Conservation (phyloP, 495 filamentous ascomycete species). For the Massariosphaeria phaeospora region DNA sequence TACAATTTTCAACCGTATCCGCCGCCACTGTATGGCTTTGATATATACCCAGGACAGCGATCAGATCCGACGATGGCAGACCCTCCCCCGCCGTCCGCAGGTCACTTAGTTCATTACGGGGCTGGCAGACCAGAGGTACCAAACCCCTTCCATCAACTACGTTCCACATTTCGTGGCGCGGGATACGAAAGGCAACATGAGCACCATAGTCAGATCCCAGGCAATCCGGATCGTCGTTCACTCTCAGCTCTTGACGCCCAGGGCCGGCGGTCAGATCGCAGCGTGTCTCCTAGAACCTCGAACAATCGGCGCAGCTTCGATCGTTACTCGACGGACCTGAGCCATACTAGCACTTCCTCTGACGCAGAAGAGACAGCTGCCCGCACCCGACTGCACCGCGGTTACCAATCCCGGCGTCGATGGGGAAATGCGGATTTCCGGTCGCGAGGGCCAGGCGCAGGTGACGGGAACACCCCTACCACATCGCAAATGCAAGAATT, state of each 20-base stretch:
- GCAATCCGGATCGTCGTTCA: constrained; percentile 17
- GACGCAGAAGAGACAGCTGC: constrained; percentile 2
- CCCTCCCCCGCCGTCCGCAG: neutral
- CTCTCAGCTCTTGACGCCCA: neutral
- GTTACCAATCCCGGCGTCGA: neutral
- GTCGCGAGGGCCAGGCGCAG: neutral
- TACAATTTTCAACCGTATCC: neutral
- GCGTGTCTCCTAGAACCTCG: constrained; percentile 20
- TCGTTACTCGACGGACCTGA: constrained; percentile 9
- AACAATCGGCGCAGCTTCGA: constrained; percentile 15
- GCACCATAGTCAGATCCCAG: neutral
- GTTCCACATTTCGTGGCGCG: too few relatives aligned
- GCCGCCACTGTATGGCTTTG: neutral
- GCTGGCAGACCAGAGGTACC: neutral
- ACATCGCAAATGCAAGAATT: constrained; percentile 18
- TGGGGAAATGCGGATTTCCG: neutral
- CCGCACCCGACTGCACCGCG: neutral
- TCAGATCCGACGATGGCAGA: neutral
- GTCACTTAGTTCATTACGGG: neutral
- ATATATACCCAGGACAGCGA: neutral
- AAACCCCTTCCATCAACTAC: too few relatives aligned
- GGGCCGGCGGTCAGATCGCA: constrained; percentile 19
- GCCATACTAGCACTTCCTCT: neutral
- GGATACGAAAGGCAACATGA: neutral
- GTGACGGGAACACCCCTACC: constrained; percentile 9